Percentiles rank a stretch among this genome's conserved stretches.
Conservation (phyloP, 257 asterid genomes). For the Solanum piurae region DNA sequence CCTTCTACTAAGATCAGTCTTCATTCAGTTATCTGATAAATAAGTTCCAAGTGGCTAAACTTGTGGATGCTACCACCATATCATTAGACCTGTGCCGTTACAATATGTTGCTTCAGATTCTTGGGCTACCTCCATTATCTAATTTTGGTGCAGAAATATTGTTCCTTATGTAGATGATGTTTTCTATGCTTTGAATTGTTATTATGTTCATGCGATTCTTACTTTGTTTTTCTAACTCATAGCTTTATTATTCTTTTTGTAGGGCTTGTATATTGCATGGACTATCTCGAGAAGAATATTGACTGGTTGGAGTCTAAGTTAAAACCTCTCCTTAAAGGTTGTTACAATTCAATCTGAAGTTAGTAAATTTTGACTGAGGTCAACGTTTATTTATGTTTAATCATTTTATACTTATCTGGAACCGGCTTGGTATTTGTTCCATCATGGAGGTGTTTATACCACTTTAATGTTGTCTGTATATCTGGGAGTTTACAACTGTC, state of each 20-base stretch:
- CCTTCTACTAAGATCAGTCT: neutral
- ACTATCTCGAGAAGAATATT: constrained; percentile 84
- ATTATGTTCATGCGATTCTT: neutral
- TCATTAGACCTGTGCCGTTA: neutral
- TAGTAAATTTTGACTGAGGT: neutral
- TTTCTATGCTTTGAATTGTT: neutral
- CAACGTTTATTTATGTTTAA: neutral
- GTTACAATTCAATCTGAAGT: constrained; percentile 1
- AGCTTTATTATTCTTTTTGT: constrained; percentile 5
- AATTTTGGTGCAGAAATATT: neutral
- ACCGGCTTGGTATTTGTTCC: neutral
- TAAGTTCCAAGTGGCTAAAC: neutral
- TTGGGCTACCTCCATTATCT: neutral
- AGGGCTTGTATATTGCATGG: constrained; percentile 98
- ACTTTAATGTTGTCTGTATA: neutral
- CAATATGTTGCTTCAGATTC: neutral
- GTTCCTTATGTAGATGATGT: neutral
- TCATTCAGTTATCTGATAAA: neutral
- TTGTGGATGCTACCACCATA: neutral
- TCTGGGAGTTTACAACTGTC: neutral
- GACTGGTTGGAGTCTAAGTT: constrained; percentile 87
- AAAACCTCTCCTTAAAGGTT: constrained; percentile 85
- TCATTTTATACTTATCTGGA: neutral
- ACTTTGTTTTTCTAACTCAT: neutral
- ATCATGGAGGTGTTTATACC: neutral